phyloP scores from a whole-genome alignment of 2,329 filamentous ascomycete species.

The Sporothrix variecibatus region DNA sequence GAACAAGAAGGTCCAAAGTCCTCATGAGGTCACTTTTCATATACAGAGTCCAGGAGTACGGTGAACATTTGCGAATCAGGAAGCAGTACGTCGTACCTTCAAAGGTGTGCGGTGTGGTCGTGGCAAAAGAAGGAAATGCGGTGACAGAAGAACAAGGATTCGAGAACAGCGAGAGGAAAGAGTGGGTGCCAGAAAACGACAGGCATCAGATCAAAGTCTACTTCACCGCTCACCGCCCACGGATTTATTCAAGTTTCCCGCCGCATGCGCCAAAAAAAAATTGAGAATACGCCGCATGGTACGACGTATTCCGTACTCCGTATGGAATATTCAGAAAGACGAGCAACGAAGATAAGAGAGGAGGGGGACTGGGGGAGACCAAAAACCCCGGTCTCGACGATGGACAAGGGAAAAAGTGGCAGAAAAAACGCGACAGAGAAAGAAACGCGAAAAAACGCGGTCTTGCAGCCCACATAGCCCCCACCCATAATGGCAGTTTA shows the following conservation, averaged over 20 bases:
- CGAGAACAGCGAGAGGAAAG: no score
- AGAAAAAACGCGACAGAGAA: constrained; percentile 1
- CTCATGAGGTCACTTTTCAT: constrained; percentile 6
- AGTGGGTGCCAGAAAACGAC: not conserved
- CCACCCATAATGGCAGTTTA: constrained; percentile 20
- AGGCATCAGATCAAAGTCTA: not conserved
- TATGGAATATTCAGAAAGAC: not conserved
- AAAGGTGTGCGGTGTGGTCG: not conserved
- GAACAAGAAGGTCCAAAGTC: not conserved
- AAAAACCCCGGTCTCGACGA: not conserved
- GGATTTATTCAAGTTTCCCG: constrained; percentile 3
- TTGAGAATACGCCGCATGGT: not conserved
- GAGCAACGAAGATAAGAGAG: not conserved
- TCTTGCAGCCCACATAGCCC: not conserved
- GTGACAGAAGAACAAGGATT: not conserved
- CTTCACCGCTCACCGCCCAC: not conserved
- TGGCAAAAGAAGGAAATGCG: not conserved
- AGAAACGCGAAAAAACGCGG: constrained; percentile 20
- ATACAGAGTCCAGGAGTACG: not conserved
- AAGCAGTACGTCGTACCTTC: not conserved
- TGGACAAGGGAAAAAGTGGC: not conserved
- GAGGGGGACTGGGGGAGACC: not conserved
- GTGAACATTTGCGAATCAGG: not conserved
- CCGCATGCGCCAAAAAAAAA: constrained; percentile 18
- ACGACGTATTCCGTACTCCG: no score